Percentiles rank a stretch among this genome's conserved stretches.
Conservation (phyloP, 2,329 filamentous ascomycete genomes). For the Diplodia mutila region DNA sequence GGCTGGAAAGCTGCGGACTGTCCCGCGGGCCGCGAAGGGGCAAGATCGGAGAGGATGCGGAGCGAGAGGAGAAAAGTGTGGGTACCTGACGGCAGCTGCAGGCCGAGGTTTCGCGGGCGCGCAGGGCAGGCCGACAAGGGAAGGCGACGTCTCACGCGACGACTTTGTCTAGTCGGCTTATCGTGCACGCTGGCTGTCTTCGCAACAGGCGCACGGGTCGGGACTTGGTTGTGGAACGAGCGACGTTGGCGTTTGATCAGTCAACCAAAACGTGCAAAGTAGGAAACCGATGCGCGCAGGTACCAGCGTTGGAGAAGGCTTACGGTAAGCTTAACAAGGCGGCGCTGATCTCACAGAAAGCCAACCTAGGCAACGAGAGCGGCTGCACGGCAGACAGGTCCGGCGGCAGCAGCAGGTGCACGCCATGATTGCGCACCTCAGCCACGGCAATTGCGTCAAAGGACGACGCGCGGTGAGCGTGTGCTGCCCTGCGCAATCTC, state of each 20-base stretch:
- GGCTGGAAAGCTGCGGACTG: background rate
- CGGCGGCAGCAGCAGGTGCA: background rate
- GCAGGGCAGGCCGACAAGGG: background rate
- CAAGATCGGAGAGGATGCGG: slow-evolving; percentile 16
- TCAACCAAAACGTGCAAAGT: no score
- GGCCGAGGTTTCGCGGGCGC: background rate
- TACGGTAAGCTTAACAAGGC: background rate
- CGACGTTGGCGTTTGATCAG: background rate
- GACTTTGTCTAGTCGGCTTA: background rate
- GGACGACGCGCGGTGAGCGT: slow-evolving; percentile 4
- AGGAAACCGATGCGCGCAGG: background rate
- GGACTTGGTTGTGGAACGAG: background rate
- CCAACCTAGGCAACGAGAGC: no score
- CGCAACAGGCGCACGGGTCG: background rate
- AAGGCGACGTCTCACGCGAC: slow-evolving; percentile 16
- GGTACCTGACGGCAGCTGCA: slow-evolving; percentile 8
- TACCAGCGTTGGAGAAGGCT: background rate
- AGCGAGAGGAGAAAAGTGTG: slow-evolving; percentile 6
- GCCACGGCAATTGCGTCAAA: slow-evolving; percentile 17
- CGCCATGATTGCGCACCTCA: slow-evolving; percentile 7
- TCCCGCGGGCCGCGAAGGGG: background rate
- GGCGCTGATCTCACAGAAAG: background rate
- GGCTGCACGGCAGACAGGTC: background rate
- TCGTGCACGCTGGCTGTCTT: background rate
- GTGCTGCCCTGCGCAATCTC: slow-evolving; percentile 17